These are phyloP conservation scores for Medakamo hakoo DNA, from an alignment of 139 green algal genomes.

Conservation along the genomic window DNA sequence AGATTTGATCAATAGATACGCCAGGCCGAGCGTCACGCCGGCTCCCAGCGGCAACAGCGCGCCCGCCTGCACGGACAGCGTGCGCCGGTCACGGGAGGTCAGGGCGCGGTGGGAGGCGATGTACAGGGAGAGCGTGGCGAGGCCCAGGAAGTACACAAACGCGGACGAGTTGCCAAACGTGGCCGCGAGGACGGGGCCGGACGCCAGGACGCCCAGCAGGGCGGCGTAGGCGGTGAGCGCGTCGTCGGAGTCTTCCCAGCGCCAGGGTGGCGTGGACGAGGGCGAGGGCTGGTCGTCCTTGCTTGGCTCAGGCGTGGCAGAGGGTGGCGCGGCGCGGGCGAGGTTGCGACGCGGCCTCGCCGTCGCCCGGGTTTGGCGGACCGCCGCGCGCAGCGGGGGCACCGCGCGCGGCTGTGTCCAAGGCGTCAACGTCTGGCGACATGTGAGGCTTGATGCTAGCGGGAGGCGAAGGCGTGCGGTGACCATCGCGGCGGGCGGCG, in stretches of 20 bases:
- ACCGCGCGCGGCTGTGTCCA: neutral
- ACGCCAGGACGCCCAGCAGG: conserved; percentile 23
- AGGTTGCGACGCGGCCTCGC: no score
- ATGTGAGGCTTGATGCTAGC: no score
- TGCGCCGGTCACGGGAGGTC: conserved; percentile 35
- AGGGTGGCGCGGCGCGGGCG: neutral
- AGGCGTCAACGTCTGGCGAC: no score
- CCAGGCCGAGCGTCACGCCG: conserved; percentile 42
- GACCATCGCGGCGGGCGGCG: no score
- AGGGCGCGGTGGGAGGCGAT: conserved; percentile 58
- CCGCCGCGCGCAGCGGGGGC: no score
- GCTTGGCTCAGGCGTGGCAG: neutral
- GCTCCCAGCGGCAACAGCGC: conserved; percentile 45
- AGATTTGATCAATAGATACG: conserved; percentile 65
- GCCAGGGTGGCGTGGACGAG: conserved; percentile 15
- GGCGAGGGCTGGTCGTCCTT: neutral
- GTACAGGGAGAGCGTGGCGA: conserved; percentile 65
- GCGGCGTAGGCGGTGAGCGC: conserved; percentile 26
- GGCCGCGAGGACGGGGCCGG: conserved; percentile 14
- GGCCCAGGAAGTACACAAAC: conserved; percentile 52
- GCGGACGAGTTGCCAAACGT: conserved; percentile 10
- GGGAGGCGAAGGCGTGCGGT: no score
- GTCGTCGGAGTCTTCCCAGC: conserved; percentile 33
- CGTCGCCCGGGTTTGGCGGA: neutral
- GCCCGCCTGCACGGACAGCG: conserved; percentile 53